phyloP scores from a whole-genome alignment of 2,329 filamentous ascomycete genomes.

The Aspergillus jensenii region DNA sequence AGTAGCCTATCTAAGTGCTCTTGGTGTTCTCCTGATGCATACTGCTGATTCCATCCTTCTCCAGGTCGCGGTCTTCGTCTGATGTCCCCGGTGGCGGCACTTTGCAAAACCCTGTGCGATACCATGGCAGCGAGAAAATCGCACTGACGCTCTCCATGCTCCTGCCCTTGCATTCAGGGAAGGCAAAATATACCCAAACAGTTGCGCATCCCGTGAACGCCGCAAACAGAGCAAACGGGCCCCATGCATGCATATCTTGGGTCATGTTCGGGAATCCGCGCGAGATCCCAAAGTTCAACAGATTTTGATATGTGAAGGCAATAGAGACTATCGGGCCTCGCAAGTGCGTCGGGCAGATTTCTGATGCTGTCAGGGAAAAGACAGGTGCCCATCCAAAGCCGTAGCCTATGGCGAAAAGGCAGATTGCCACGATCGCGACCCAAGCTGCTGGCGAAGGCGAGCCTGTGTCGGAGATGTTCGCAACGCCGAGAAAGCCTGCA shows the following conservation, averaged over 20 bases:
- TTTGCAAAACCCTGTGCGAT: slow-evolving; percentile 13
- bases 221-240: slow-evolving; percentile 21
- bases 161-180: slow-evolving; percentile 20
- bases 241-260: slow-evolving; percentile 16
- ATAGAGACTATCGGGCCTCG: slow-evolving; percentile 20
- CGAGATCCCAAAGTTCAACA: slow-evolving; percentile 23
- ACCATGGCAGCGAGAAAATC: slow-evolving; percentile 18
- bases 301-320: slow-evolving; percentile 23
- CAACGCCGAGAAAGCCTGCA: slow-evolving; percentile 17
- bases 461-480: slow-evolving; percentile 10
- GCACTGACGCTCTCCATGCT: slow-evolving; percentile 16
- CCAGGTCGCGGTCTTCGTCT: background rate
- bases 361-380: slow-evolving; percentile 21
- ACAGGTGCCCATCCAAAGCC: slow-evolving; percentile 21
- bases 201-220: slow-evolving; percentile 16
- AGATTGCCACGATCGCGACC: slow-evolving; percentile 23
- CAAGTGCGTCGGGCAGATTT: slow-evolving; percentile 22
- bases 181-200: slow-evolving; percentile 18
- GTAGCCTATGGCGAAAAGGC: slow-evolving; percentile 23
- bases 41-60: background rate
- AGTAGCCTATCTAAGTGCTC: background rate
- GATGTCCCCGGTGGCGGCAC: background rate
- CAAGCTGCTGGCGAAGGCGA: slow-evolving; percentile 16
- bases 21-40: background rate
- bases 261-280: slow-evolving; percentile 21